Conservation (phyloP, 331 rosid species). For the Acacia concinna region DNA sequence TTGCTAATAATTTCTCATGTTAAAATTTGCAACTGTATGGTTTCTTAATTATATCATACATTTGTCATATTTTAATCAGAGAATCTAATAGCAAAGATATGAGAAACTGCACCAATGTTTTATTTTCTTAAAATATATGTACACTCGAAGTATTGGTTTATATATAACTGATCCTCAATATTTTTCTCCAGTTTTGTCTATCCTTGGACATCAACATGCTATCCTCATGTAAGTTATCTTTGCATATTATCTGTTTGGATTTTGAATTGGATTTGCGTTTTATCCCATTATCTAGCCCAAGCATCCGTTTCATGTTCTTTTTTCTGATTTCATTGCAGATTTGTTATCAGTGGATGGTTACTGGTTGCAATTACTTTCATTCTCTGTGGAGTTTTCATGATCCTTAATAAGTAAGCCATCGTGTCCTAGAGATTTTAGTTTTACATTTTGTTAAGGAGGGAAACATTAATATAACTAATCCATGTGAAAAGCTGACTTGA, state of each 20-base stretch:
- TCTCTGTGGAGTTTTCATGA: slow-evolving; percentile 86
- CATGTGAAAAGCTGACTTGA: slow-evolving; percentile 4
- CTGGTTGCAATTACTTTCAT: slow-evolving; percentile 82
- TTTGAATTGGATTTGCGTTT: slow-evolving; percentile 24
- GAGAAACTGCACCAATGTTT: neutral
- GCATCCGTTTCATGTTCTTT: slow-evolving; percentile 8
- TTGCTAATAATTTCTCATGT: neutral
- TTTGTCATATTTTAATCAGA: neutral
- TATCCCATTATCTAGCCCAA: neutral
- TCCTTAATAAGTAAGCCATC: slow-evolving; percentile 79
- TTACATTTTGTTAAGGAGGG: neutral
- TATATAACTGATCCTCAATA: slow-evolving; percentile 12
- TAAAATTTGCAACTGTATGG: neutral
- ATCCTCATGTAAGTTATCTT: slow-evolving; percentile 70
- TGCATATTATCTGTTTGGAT: slow-evolving; percentile 12
- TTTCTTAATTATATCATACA: neutral
- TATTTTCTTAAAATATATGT: neutral
- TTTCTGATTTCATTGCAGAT: slow-evolving; percentile 61
- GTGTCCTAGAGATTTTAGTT: slow-evolving; percentile 1
- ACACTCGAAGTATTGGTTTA: slow-evolving; percentile 10
- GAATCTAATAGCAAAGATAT: neutral
- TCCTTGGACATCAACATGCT: slow-evolving; percentile 86
- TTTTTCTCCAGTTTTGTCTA: slow-evolving; percentile 68
- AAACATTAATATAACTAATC: neutral
- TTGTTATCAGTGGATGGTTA: slow-evolving; percentile 90